These are phyloP conservation scores for Thelephora aurantiotincta DNA, from an alignment of 768 basidiomycete genomes.

Conservation along the genomic window DNA sequence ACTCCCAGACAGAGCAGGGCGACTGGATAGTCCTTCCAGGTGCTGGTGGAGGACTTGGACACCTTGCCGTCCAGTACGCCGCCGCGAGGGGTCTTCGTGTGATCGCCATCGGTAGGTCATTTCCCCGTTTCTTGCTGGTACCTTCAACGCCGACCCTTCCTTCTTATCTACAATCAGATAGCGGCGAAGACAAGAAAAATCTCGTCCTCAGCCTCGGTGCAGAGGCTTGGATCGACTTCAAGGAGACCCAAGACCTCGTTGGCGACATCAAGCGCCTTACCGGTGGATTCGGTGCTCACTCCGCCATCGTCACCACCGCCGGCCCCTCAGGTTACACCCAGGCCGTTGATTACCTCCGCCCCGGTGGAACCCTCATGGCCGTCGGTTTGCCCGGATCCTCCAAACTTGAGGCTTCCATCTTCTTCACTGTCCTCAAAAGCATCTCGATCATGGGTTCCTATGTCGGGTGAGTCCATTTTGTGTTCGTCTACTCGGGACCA, in stretches of 20 bases:
- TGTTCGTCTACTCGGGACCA: not conserved
- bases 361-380: slow-evolving; percentile 59
- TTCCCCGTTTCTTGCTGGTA: not conserved
- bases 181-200: slow-evolving; percentile 57
- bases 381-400: slow-evolving; percentile 59
- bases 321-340: slow-evolving; percentile 27
- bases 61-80: slow-evolving; percentile 78
- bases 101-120: slow-evolving; percentile 45
- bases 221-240: slow-evolving; percentile 73
- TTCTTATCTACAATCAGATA: slow-evolving; percentile 28
- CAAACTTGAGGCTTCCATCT: slow-evolving; percentile 44
- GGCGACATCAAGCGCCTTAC: slow-evolving; percentile 47
- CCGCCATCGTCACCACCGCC: slow-evolving; percentile 48
- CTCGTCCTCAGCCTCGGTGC: slow-evolving; percentile 51
- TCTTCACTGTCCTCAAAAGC: slow-evolving; percentile 58
- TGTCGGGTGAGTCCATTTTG: slow-evolving; percentile 17
- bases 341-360: slow-evolving; percentile 63
- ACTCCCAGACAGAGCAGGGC: slow-evolving; percentile 45
- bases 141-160: not conserved
- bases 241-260: slow-evolving; percentile 47
- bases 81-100: slow-evolving; percentile 64
- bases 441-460: slow-evolving; percentile 38
- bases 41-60: slow-evolving; percentile 73
- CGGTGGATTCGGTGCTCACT: slow-evolving; percentile 61
- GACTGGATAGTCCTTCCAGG: slow-evolving; percentile 70